Evolutionary conservation across 768 basidiomycete genomes (phyloP).

Genomic region (Hygrocybe punicea): DNA sequence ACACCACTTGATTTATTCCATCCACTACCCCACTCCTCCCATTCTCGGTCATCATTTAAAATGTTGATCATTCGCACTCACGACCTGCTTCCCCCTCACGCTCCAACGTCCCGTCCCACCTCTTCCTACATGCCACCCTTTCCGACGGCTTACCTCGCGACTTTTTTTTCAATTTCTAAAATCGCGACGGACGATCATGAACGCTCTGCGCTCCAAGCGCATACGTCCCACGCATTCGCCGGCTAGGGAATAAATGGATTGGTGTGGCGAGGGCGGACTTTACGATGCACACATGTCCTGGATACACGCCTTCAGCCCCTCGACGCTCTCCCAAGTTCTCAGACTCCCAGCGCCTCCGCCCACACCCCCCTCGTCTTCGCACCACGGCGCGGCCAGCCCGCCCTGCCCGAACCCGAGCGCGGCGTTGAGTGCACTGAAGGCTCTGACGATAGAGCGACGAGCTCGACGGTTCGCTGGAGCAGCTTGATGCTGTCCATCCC

Average conservation of each 20-base stretch:
- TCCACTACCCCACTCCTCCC: slow-evolving; percentile 18
- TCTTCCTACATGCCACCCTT: slow-evolving; percentile 10
- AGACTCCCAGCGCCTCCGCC: slow-evolving; percentile 17
- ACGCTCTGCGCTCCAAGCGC: slow-evolving; percentile 16
- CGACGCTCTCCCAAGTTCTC: slow-evolving; percentile 13
- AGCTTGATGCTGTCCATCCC: slow-evolving; percentile 32
- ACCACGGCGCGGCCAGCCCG: slow-evolving; percentile 38
- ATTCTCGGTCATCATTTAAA: slow-evolving; percentile 21
- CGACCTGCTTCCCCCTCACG: slow-evolving; percentile 12
- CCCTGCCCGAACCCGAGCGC: slow-evolving; percentile 24
- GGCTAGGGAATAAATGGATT: slow-evolving; percentile 26
- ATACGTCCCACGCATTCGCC: slow-evolving; percentile 36
- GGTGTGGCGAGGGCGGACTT: slow-evolving; percentile 26
- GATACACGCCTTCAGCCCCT: slow-evolving; percentile 11
- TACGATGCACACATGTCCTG: slow-evolving; percentile 24
- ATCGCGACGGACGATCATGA: slow-evolving; percentile 18
- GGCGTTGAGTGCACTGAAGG: slow-evolving; percentile 11
- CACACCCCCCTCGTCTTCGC: slow-evolving; percentile 21
- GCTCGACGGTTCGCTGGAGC: slow-evolving; percentile 13
- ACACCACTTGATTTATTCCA: slow-evolving; percentile 43
- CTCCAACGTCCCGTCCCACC: slow-evolving; percentile 19
- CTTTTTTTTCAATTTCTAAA: background rate
- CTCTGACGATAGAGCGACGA: slow-evolving; percentile 12
- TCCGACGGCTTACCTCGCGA: slow-evolving; percentile 12
- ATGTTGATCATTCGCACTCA: slow-evolving; percentile 46